Base-by-base conservation (phyloP, 495 filamentous ascomycete genomes). In the Darksidea phi region DNA sequence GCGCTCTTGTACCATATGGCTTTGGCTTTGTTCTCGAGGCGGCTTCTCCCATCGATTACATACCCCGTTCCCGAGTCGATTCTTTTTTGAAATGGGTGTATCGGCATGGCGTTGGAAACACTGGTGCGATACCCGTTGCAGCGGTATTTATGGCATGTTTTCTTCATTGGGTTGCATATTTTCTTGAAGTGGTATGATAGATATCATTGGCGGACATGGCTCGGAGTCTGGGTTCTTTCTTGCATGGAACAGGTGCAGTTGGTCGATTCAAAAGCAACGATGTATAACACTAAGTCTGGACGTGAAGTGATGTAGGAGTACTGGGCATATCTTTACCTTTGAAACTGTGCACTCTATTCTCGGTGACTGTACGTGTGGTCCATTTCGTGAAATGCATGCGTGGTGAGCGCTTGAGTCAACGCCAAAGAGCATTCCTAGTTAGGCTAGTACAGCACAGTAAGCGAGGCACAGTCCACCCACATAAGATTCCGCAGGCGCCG, bases 111-210 rank as follows among this genome's bases (percentile, higher is more conserved):
- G 43, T 57, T 47, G 43, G 38, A 24, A 17, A 23, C 42, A 25
- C 45, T 57, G 43, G 26, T 49, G 55, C 45, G 55, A 59, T 59
- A 59, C 55, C 55, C 55, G 17, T 48, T 50, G 55, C 54, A 17
- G 34, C 46, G 34, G 41, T 48, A 25, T 15, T 21, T 25, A 47
- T 15, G 46, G 2, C 46, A 21, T 43, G 6, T 43, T 43, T 13
- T 43, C 41, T 43, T n/a, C 18, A 6, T 20, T 6, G 3, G 41
- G 41, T 6, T 43, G 41, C 18, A 43, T 43, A 6, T 38, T 38
- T 38, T 38, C 36, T 38, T 38, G 36, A 15, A 38, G 6, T 13
- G 15, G 6, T 15, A 20, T 43, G 15, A 43, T 43, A 32, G 28
- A 10, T 32, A 32, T 32, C 28, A 32, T 4, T 32, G 28, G 28